phyloP scores from a whole-genome alignment of 2,329 filamentous ascomycete species.

The Neophaeococcomyces mojaviensis region DNA sequence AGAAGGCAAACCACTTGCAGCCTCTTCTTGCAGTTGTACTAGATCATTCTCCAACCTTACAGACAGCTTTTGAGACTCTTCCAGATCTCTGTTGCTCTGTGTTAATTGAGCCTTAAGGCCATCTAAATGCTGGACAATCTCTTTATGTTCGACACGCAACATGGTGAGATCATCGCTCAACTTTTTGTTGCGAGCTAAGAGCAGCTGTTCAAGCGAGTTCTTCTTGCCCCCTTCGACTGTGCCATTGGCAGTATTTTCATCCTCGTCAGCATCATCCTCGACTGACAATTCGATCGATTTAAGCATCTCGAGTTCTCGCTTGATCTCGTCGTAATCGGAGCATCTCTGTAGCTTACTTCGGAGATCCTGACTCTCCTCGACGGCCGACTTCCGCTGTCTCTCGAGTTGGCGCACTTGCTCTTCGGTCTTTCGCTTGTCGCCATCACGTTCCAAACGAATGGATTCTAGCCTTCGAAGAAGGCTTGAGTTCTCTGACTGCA shows the following conservation, averaged over 20 bases:
- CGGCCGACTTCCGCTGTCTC: conserved; percentile 65
- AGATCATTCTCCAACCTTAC: conserved; percentile 88
- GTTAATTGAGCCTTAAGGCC: conserved; percentile 77
- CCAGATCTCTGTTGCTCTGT: conserved; percentile 74
- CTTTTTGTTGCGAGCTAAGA: conserved; percentile 93
- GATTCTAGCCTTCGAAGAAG: conserved; percentile 82
- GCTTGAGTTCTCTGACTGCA: conserved; percentile 89
- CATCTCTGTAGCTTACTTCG: conserved; percentile 78
- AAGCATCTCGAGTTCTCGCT: conserved; percentile 89
- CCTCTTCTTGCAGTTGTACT: conserved; percentile 76
- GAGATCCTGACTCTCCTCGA: conserved; percentile 72
- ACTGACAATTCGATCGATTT: conserved; percentile 91
- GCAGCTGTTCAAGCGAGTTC: conserved; percentile 81
- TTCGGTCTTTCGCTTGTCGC: conserved; percentile 68
- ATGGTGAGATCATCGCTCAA: conserved; percentile 88
- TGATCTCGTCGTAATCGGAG: conserved; percentile 92
- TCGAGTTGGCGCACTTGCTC: conserved; percentile 69
- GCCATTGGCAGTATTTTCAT: conserved; percentile 41
- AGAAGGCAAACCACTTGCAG: conserved; percentile 70
- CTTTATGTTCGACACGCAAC: conserved; percentile 85
- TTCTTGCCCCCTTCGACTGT: conserved; percentile 53
- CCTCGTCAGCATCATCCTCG: conserved; percentile 63
- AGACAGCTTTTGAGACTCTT: conserved; percentile 75
- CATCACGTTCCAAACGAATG: conserved; percentile 73
- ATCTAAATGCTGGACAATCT: conserved; percentile 73